phyloP scores from a whole-genome alignment of 73 alveolate species.

The Tetrahymena borealis region DNA sequence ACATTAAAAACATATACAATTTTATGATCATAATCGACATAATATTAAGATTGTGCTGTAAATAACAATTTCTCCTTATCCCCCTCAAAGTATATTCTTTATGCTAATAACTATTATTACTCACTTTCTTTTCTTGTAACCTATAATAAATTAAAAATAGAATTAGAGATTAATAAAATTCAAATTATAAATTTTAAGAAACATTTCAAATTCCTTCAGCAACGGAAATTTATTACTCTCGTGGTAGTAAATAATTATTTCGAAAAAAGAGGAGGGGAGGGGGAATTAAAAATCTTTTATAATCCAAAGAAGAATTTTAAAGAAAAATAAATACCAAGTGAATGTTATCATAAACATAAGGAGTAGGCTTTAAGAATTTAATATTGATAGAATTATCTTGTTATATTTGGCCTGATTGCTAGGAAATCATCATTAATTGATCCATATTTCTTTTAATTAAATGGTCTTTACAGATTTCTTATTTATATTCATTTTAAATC shows the following conservation, averaged over 20 bases:
- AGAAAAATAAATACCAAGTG: not conserved
- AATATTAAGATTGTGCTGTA: not conserved
- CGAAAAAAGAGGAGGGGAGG: no score
- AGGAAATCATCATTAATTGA: not conserved
- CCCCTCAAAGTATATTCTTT: not conserved
- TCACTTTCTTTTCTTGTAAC: not conserved
- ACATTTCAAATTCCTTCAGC: no score
- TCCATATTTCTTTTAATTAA: not conserved
- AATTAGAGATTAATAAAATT: not conserved
- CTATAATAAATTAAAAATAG: not conserved
- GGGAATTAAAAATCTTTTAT: no score
- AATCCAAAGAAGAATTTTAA: no score
- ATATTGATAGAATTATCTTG: no score
- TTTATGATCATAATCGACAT: not conserved
- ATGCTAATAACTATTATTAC: not conserved
- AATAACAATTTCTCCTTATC: not conserved
- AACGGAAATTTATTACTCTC: no score
- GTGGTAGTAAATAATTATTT: no score
- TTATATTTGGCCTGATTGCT: no score
- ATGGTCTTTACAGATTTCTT: not conserved
- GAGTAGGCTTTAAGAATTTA: not conserved
- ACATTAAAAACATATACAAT: not conserved
- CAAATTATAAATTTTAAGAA: no score
- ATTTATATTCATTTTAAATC: not conserved
- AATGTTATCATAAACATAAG: not conserved